Evolutionary conservation across 1,139 yeast species (phyloP).

Genomic region (Lodderomyces parapsilosis): DNA sequence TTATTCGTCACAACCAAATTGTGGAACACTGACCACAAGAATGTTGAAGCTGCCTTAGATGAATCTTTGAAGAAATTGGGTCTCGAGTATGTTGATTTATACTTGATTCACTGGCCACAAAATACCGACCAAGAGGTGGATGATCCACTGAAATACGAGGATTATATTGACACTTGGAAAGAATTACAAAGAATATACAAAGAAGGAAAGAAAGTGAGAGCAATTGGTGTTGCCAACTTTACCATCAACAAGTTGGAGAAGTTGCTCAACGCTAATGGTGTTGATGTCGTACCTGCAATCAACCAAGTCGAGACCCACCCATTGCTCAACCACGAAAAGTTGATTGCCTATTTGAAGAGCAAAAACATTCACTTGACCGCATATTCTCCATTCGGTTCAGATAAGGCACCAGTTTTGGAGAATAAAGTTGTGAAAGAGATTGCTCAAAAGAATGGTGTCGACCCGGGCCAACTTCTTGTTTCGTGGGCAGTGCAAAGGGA

Average conservation of each 20-base stretch:
- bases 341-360: constrained; percentile 41
- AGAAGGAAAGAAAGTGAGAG: constrained; percentile 52
- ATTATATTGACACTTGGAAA: constrained; percentile 67
- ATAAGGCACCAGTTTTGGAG: constrained; percentile 49
- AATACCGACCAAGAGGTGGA: constrained; percentile 38
- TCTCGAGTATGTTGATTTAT: constrained; percentile 78
- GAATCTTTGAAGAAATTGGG: constrained; percentile 64
- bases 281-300: constrained; percentile 45
- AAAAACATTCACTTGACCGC: constrained; percentile 52
- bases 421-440: constrained; percentile 38
- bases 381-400: constrained; percentile 60
- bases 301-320: constrained; percentile 65
- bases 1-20: constrained; percentile 78
- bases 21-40: constrained; percentile 66
- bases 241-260: constrained; percentile 45
- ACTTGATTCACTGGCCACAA: constrained; percentile 86
- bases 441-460: constrained; percentile 43
- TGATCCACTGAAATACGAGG: constrained; percentile 42
- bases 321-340: constrained; percentile 50
- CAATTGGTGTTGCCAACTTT: constrained; percentile 64
- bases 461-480: constrained; percentile 45
- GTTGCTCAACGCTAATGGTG: constrained; percentile 45
- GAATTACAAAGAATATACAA: constrained; percentile 59
- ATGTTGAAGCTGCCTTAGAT: constrained; percentile 59
- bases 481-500: constrained; percentile 57